Percentiles rank a stretch among this genome's conserved stretches.
Evolutionary conservation across 176 grass and related monocot species (phyloP).

Genomic region (Aegilops speltoides): DNA sequence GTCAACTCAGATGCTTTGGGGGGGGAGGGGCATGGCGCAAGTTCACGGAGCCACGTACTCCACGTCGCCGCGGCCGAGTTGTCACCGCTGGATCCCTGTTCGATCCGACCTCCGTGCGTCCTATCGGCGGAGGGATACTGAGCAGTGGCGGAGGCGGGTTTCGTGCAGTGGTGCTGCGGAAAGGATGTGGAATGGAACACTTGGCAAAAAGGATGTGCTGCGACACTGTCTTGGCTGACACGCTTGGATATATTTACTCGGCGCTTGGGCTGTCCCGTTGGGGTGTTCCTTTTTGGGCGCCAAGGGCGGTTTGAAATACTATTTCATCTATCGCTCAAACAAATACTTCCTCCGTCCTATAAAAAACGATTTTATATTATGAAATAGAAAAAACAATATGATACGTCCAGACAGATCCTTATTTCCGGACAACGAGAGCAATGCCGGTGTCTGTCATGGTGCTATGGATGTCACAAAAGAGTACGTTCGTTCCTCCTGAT

Average conservation of each 20-base stretch:
- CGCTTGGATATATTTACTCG: not conserved
- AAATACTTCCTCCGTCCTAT: no score
- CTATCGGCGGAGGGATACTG: not conserved
- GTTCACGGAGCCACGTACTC: not conserved
- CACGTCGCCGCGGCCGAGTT: not conserved
- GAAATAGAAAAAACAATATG: no score
- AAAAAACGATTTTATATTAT: no score
- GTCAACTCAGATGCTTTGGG: conserved; percentile 21
- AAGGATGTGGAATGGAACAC: not conserved
- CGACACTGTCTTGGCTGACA: not conserved
- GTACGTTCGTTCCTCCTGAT: no score
- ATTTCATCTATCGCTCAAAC: no score
- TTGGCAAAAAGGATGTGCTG: conserved; percentile 26
- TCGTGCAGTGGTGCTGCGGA: not conserved
- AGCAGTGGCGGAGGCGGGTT: not conserved
- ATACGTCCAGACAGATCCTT: no score
- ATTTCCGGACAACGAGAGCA: not conserved
- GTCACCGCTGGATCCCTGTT: not conserved
- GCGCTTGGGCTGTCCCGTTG: no score
- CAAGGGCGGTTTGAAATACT: not conserved
- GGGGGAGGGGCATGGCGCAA: not conserved
- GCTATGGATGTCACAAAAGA: no score
- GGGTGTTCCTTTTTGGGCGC: not conserved
- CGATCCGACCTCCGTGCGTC: conserved; percentile 5
- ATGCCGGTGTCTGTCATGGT: not conserved